A percentile compares a stretch with the other conserved stretches of the same genome.
Evolutionary conservation across 176 grass and related monocot species (phyloP).

Genomic region (Oryza coarctata): DNA sequence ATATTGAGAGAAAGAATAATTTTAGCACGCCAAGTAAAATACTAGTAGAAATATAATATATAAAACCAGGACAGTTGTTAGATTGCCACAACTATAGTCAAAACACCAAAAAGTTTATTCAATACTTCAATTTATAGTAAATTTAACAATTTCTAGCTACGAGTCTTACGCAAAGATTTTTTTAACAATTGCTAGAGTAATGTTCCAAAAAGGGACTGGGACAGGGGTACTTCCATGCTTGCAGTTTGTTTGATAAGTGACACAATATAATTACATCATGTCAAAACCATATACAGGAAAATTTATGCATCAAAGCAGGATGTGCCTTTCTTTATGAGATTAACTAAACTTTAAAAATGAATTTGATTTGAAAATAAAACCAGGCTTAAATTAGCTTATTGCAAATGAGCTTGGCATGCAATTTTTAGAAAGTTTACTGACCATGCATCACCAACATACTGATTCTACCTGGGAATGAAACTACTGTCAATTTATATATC

Average conservation of each 20-base stretch:
- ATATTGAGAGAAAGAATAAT: not conserved
- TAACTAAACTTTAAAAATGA: not conserved
- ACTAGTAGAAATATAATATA: slow-evolving; percentile 1
- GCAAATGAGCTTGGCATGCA: not conserved
- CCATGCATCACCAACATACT: not conserved
- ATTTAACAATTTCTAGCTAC: not conserved
- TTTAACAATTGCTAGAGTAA: not conserved
- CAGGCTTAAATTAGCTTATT: not conserved
- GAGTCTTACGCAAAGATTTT: not conserved
- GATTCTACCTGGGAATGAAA: not conserved
- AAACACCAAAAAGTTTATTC: not conserved
- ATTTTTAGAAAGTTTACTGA: not conserved
- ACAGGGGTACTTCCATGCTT: not conserved
- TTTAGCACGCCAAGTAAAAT: slow-evolving; percentile 21
- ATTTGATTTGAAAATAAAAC: not conserved
- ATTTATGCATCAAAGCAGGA: not conserved
- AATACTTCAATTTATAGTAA: not conserved
- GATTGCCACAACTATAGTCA: not conserved
- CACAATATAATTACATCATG: not conserved
- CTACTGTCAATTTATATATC: not conserved
- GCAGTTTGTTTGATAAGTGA: not conserved
- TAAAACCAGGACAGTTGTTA: not conserved
- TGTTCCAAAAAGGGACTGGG: not conserved
- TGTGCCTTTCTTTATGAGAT: not conserved
- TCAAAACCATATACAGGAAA: not conserved